Evolutionary conservation across 1,139 yeast species (phyloP), one percentile per base, ranked within the genome.

Genomic region (Yamadazyma atlantica): DNA sequence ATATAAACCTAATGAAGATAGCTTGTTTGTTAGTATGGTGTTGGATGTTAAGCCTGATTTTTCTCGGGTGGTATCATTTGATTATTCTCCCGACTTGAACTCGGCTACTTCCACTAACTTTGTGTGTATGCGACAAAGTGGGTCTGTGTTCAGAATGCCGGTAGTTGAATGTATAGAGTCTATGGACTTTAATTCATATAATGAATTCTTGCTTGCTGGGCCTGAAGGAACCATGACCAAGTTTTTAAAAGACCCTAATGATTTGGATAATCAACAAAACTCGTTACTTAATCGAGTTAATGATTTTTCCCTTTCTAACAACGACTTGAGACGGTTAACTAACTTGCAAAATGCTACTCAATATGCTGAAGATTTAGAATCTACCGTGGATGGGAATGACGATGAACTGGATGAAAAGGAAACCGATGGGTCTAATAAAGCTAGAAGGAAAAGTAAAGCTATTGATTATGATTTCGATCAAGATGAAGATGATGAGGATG

Each of bases 101-200:
- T 59, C 74, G 0, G 60, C 61, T 31, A 71, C 78, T 0, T 69
- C 78, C n/a, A 74, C 78, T 28, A 65, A 67, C 44, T 73, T 86
- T 46, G 81, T 89, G 26, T 89, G 96, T 58, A 85, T 89, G 85
- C 69, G 96, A 46, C 95, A 87, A 53, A 84, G 95, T 1, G 96
- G 96, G 2, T 83, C 87, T 34, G 83, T 88, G 0, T 89, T 85
- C 59, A 69, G 86, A 43, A 86, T 86, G 92, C 77, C 83, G 0
- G 85, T 82, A 1, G 66, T 70, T 1, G 94, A 86, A 55, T 78
- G 85, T 37, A 80, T 83, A 25, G 80, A 80, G 33, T 71, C 81
- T 5, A 58, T 84, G 14, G 70, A 66, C 15, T 85, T 89, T 58
- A 86, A 82, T 49, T 80, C 92, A 0, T 75, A 69, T 48, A 88